Conservation (phyloP, 768 basidiomycete genomes). For the Coprinopsis cinerea region DNA sequence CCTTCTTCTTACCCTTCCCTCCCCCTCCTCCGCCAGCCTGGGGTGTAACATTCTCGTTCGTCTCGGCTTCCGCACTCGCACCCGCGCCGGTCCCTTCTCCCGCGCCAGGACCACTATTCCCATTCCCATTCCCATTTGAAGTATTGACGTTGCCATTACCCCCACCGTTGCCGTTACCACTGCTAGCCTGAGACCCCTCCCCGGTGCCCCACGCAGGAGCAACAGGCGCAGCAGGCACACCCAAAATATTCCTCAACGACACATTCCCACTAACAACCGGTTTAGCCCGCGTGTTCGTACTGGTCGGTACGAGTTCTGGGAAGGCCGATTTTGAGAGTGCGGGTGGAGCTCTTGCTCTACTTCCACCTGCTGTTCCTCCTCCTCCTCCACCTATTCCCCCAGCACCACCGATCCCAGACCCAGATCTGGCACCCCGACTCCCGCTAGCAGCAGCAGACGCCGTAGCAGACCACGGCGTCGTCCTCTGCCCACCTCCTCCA, state of each 20-base stretch:
- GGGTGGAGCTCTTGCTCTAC: constrained; percentile 31
- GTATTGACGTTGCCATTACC: constrained; percentile 47
- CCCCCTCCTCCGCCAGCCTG: constrained; percentile 12
- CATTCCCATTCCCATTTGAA: constrained; percentile 25
- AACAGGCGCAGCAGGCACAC: constrained; percentile 32
- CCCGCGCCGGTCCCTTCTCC: neutral
- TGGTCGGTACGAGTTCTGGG: constrained; percentile 62
- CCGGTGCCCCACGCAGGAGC: constrained; percentile 37
- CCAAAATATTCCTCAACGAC: constrained; percentile 63
- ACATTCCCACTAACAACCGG: constrained; percentile 56
- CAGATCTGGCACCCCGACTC: too few species aligned
- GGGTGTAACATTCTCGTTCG: too few species aligned
- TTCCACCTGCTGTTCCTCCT: too few species aligned
- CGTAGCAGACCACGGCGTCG: constrained; percentile 56
- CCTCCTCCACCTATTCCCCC: too few species aligned
- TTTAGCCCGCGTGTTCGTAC: constrained; percentile 30
- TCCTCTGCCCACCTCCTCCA: constrained; percentile 44
- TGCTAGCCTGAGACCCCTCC: constrained; percentile 21
- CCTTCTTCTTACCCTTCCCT: constrained; percentile 67
- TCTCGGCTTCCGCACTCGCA: neutral
- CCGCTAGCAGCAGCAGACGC: constrained; percentile 19
- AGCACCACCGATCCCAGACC: too few species aligned
- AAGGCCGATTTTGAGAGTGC: constrained; percentile 53
- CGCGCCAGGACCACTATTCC: neutral
- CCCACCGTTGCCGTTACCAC: constrained; percentile 22